Percentiles rank a stretch among this genome's conserved stretches.
phyloP scores from a whole-genome alignment of 805 yeast species.

The Lachancea thermotolerans region DNA sequence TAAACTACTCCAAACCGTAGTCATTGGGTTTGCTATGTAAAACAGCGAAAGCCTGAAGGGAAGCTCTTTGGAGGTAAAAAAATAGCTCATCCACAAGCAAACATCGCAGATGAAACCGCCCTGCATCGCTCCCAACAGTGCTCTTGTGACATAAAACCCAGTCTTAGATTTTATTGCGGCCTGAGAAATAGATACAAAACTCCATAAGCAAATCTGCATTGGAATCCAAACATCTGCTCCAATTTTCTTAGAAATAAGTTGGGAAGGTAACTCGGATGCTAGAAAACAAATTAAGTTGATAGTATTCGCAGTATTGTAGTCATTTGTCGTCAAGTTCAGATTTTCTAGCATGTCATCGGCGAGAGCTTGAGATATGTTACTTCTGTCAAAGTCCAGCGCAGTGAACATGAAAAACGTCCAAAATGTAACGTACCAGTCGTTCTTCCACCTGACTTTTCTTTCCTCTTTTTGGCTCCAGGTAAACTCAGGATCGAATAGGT shows the following conservation, averaged over 20 bases:
- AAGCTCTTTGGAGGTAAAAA: conserved; percentile 54
- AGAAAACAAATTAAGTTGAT: conserved; percentile 45
- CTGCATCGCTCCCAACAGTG: conserved; percentile 47
- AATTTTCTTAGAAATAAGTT: conserved; percentile 49
- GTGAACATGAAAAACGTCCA: conserved; percentile 54
- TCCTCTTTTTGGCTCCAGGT: conserved; percentile 51
- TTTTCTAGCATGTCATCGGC: conserved; percentile 51
- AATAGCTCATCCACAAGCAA: conserved; percentile 59
- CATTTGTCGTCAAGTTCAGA: conserved; percentile 44
- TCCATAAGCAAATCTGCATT: conserved; percentile 51
- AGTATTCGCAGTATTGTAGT: conserved; percentile 53
- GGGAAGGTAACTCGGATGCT: conserved; percentile 59
- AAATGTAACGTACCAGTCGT: conserved; percentile 48
- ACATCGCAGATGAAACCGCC: conserved; percentile 67
- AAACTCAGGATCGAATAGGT: conserved; percentile 49
- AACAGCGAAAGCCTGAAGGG: conserved; percentile 54
- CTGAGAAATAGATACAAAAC: conserved; percentile 48
- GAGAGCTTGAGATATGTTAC: conserved; percentile 50
- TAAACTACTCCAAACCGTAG: conserved; percentile 42
- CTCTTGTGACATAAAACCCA: conserved; percentile 42
- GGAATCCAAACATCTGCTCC: conserved; percentile 63
- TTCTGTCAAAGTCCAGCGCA: conserved; percentile 52
- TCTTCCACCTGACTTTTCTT: conserved; percentile 38
- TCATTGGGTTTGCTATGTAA: conserved; percentile 48
- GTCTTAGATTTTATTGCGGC: conserved; percentile 36